These are phyloP conservation scores for Calonectria henricotiae DNA, from an alignment of 2,329 filamentous ascomycete genomes.

Conservation along the genomic window DNA sequence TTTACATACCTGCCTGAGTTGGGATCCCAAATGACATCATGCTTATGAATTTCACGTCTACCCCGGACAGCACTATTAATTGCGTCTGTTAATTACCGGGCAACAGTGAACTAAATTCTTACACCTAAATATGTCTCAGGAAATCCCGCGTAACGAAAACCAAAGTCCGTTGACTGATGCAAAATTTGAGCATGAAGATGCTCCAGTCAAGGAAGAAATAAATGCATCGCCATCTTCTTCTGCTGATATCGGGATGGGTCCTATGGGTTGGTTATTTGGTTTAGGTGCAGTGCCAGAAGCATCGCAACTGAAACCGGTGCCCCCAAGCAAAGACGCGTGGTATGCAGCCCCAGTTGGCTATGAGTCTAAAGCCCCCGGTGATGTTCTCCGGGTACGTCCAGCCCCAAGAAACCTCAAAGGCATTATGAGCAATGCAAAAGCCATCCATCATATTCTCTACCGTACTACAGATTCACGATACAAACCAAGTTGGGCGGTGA, in stretches of 20 bases:
- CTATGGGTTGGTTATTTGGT: background rate
- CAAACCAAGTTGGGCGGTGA: slow-evolving; percentile 59
- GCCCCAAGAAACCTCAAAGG: slow-evolving; percentile 41
- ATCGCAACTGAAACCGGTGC: background rate
- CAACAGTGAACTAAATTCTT: background rate
- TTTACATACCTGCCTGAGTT: no score
- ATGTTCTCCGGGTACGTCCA: slow-evolving; percentile 42
- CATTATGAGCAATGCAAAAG: slow-evolving; percentile 29
- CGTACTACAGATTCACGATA: slow-evolving; percentile 58
- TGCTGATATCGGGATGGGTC: background rate
- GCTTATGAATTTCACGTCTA: background rate
- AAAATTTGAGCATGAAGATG: background rate
- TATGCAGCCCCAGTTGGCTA: slow-evolving; percentile 27
- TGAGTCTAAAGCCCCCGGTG: slow-evolving; percentile 33
- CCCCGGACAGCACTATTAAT: background rate
- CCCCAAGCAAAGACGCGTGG: slow-evolving; percentile 41
- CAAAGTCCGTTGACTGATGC: no score
- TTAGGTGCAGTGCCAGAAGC: background rate
- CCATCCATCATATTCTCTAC: slow-evolving; percentile 59
- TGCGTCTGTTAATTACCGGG: no score
- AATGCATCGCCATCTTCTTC: background rate
- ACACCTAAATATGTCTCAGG: background rate
- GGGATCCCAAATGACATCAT: background rate
- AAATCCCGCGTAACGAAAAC: no score
- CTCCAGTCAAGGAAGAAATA: no score